phyloP scores from a whole-genome alignment of 768 basidiomycete genomes.

The Coprinopsis strossmayeri region DNA sequence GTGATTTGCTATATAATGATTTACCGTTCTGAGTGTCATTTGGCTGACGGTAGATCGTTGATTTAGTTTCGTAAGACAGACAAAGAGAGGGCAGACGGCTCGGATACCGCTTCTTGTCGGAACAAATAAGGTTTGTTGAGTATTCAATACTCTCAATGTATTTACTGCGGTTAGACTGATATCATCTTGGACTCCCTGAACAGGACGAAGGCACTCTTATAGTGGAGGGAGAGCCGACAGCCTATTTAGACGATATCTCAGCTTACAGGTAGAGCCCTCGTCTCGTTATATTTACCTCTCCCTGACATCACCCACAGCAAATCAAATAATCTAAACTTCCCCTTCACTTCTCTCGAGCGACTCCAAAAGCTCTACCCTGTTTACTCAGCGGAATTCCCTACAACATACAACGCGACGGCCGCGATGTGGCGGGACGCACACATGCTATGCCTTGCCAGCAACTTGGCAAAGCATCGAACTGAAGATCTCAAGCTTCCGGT shows the following conservation, averaged over 20 bases:
- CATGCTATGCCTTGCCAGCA: conserved; percentile 27
- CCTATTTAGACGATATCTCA: conserved; percentile 24
- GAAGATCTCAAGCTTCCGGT: conserved; percentile 17
- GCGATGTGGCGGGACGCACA: conserved; percentile 29
- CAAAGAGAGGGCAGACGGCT: conserved; percentile 21
- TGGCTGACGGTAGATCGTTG: not conserved
- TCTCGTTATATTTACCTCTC: no score
- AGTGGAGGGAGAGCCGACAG: conserved; percentile 26
- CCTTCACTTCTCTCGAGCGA: conserved; percentile 18
- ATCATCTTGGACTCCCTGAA: no score
- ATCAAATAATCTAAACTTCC: conserved; percentile 29
- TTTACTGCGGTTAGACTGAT: no score
- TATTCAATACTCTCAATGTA: no score
- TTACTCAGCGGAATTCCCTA: conserved; percentile 21
- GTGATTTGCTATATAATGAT: no score
- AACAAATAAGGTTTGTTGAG: conserved; percentile 22
- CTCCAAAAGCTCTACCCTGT: conserved; percentile 22
- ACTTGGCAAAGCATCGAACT: conserved; percentile 21
- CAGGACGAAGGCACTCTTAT: conserved; percentile 29
- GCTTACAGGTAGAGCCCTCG: conserved; percentile 18
- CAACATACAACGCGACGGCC: conserved; percentile 26
- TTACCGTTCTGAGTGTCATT: no score
- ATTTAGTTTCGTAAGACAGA: conserved; percentile 24
- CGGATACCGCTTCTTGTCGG: conserved; percentile 25
- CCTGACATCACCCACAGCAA: conserved; percentile 13